Evolutionary conservation across 345 rosid species (phyloP), one percentile per base, ranked within the genome.

Genomic region (Gossypium arboreum): DNA sequence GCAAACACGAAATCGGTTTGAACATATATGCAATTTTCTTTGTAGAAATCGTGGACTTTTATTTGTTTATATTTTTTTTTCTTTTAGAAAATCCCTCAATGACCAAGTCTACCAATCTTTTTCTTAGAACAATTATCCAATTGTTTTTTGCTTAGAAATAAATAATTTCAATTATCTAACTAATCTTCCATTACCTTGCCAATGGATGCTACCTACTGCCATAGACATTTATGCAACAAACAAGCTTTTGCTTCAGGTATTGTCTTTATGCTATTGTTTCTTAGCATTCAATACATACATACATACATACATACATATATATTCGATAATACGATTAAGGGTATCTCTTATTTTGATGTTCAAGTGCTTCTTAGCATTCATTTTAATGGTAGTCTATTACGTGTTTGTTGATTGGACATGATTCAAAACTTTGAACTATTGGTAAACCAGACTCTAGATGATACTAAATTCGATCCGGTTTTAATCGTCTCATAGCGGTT

Each of bases 201-300:
- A 45, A 11, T 11, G 12, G 50, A 13, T 61, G 44, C 18, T 27
- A 13, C 27, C 18, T 27, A 34, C 7, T 60, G 25, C 1, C 34
- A 15, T 61, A 6, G 65, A 60, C n/a, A 7, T 61, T 61, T 4
- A 27, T 61, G 1, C 48, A 17, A 17, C 12, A 63, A 39, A 39
- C 68, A 63, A 22, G 68, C 68, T 62, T 62, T 13, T 62, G 67
- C 48, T 63, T 4, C 68, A 63, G 68, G 68, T 63, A 63, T 39
- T 63, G 7, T 39, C 68, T 39, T 9, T 39, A 34, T 10, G 13
- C 68, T 1, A 9, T 12, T 39, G 48, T 17, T 27, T 17, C 68
- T 63, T 63, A 39, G 24, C 48, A 34, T 34, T 17, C 68, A 60
- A 2, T 60, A 5, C 7, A 15, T 13, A 51, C n/a, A 50, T 50